Evolutionary conservation across 495 filamentous ascomycete genomes (phyloP), one percentile per base, ranked within the genome.

Genomic region (Beverwykella pulmonaria): DNA sequence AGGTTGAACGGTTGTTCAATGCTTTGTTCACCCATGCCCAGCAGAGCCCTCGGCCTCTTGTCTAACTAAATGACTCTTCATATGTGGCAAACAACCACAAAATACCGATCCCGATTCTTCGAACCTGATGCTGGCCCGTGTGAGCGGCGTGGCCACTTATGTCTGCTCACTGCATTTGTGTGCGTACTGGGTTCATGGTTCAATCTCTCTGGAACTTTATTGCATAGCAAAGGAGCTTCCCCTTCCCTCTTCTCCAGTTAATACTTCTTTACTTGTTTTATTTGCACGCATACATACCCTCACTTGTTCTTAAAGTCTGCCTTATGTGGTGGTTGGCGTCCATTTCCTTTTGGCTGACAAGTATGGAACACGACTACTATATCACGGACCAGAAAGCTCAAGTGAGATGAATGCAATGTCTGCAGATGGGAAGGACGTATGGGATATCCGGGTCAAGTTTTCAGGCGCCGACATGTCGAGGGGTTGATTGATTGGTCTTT

Each of bases 111-210:
- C 32, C 29, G 17, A 55, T 23, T 25, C 49, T 36, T 39, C 52
- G 23, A 55, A 59, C 34, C 49, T 19, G 32, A 61, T 39, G 19
- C 48, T 29, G 25, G 39, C 22, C 34, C 44, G 34, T 29, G 23
- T 32, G n/a, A 55, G 27, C 59, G 32, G 25, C 61, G 29, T 22
- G 27, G 22, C 46, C n/a, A 48, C 58, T 65, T 64, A 71, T 71
- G 63, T 68, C 32, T 65, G 47, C 49, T 59, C 49, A 41, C 58
- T 72, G 69, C 69, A 72, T 72, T 72, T 72, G 59, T 61, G 65
- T 61, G 69, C 68, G 68, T 65, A 54, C 41, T 26, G 60, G 68
- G 68, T 58, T 60, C 60, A 52, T 52, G 53, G 47, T 26, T 49
- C 36, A 39, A 49, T 63, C 58, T 49, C 41, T 59, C 47, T 62